Conservation (phyloP, 2,329 filamentous ascomycete species). For the Ascomycota sp. region DNA sequence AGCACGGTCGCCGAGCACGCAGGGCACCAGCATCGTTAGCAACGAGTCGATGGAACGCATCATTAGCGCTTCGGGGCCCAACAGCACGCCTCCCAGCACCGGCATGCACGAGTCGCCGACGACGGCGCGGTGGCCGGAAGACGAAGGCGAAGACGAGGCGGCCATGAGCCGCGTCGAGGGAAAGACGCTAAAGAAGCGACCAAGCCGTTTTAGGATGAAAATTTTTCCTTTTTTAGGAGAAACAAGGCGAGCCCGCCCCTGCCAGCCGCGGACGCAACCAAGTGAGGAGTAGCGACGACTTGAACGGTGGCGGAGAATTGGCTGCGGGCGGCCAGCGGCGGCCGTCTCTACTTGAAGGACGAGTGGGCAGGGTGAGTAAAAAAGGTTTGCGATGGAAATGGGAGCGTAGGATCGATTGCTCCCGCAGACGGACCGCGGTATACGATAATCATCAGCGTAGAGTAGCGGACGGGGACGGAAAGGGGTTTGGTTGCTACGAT, state of each 20-base stretch:
- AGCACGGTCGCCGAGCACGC: conserved; percentile 43
- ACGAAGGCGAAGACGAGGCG: conserved; percentile 7
- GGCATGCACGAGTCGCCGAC: conserved; percentile 8
- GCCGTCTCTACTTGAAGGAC: no score
- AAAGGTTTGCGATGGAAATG: no score
- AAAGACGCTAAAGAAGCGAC: conserved; percentile 36
- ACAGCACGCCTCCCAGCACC: conserved; percentile 17
- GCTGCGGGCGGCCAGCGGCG: no score
- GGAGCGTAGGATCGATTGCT: no score
- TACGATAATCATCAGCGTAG: no score
- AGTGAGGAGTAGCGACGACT: conserved; percentile 6
- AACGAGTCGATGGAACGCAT: conserved; percentile 33
- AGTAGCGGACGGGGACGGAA: no score
- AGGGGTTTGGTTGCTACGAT: no score
- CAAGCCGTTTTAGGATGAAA: conserved; percentile 45
- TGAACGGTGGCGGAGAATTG: no score
- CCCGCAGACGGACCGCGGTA: no score
- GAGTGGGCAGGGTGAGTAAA: no score
- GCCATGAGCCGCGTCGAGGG: conserved; percentile 24
- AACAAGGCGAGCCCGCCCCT: conserved; percentile 21
- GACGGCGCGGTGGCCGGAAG: conserved; percentile 5
- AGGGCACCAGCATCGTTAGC: conserved; percentile 45
- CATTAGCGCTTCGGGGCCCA: conserved; percentile 19
- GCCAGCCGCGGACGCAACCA: conserved; percentile 13
- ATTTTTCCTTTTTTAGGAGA: conserved; percentile 33